A percentile compares a stretch with the other conserved stretches of the same genome.
Conservation (phyloP, 192 early-diverging fungal genomes). For the Spinellus fusiger region DNA sequence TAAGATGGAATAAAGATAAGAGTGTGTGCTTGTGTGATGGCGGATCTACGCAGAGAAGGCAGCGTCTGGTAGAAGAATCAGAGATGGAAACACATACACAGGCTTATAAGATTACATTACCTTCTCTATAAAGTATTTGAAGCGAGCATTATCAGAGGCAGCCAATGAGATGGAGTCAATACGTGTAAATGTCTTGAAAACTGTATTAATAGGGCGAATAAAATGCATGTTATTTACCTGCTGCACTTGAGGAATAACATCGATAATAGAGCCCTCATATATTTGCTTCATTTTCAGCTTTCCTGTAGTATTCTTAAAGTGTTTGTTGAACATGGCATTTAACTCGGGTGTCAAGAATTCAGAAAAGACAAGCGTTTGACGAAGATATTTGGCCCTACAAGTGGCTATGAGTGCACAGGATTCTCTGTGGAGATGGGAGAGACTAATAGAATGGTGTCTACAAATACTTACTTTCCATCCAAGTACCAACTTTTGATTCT, state of each 20-base stretch:
- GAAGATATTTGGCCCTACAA: constrained; percentile 65
- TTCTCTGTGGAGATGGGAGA: neutral
- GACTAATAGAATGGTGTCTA: neutral
- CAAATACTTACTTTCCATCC: constrained; percentile 58
- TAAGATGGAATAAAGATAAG: constrained; percentile 89
- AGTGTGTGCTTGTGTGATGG: constrained; percentile 54
- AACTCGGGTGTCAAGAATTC: constrained; percentile 85
- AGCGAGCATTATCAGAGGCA: constrained; percentile 72
- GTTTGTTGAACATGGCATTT: constrained; percentile 78
- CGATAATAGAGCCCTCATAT: constrained; percentile 63
- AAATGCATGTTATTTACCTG: constrained; percentile 43
- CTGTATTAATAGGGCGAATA: neutral
- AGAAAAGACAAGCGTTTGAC: constrained; percentile 85
- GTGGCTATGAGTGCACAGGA: neutral
- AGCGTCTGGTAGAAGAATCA: constrained; percentile 51
- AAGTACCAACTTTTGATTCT: constrained; percentile 81
- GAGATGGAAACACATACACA: neutral
- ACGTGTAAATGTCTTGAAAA: constrained; percentile 59
- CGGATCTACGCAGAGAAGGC: constrained; percentile 49
- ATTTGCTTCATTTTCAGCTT: constrained; percentile 62
- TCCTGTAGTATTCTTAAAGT: constrained; percentile 58
- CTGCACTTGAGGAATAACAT: constrained; percentile 73
- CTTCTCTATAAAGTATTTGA: constrained; percentile 77
- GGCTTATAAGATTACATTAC: constrained; percentile 11
- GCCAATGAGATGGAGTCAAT: constrained; percentile 54